Evolutionary conservation across 768 basidiomycete species (phyloP).

Genomic region (Leucosporidium scottii): DNA sequence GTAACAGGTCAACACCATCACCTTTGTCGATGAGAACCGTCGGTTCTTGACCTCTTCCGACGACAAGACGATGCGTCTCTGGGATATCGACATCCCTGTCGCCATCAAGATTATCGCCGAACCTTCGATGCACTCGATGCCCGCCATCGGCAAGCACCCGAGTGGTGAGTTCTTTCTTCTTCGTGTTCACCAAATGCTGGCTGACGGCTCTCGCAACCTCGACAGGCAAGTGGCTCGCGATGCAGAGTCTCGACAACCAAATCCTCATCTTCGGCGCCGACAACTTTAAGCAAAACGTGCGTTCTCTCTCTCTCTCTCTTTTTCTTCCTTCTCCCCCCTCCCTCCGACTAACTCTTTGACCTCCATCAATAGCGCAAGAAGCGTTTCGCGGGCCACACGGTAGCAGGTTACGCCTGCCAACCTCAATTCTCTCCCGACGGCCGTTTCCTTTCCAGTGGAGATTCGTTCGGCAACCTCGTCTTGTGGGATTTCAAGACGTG

Average conservation of each 20-base stretch:
- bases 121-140: slow-evolving; percentile 99
- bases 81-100: slow-evolving; percentile 97
- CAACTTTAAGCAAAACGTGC: slow-evolving; percentile 84
- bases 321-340: no score
- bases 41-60: slow-evolving; percentile 97
- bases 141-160: slow-evolving; percentile 90
- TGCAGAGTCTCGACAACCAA: slow-evolving; percentile 96
- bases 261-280: slow-evolving; percentile 96
- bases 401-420: slow-evolving; percentile 94
- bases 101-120: slow-evolving; percentile 99
- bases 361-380: slow-evolving; percentile 63
- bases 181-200: no score
- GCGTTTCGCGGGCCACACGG: slow-evolving; percentile 91
- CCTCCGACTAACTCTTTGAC: background rate
- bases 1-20: slow-evolving; percentile 71
- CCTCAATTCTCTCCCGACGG: slow-evolving; percentile 98
- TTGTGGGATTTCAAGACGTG: slow-evolving; percentile 99
- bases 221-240: slow-evolving; percentile 89
- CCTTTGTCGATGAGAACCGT: slow-evolving; percentile 96
- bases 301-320: slow-evolving; percentile 1
- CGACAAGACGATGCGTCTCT: slow-evolving; percentile 96
- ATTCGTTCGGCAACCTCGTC: slow-evolving; percentile 86
- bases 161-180: slow-evolving; percentile 59
- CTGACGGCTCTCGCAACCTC: no score
- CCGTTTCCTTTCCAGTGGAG: slow-evolving; percentile 95